Evolutionary conservation across 2,329 filamentous ascomycete genomes (phyloP).

Genomic region (Cytospora paraplurivora): DNA sequence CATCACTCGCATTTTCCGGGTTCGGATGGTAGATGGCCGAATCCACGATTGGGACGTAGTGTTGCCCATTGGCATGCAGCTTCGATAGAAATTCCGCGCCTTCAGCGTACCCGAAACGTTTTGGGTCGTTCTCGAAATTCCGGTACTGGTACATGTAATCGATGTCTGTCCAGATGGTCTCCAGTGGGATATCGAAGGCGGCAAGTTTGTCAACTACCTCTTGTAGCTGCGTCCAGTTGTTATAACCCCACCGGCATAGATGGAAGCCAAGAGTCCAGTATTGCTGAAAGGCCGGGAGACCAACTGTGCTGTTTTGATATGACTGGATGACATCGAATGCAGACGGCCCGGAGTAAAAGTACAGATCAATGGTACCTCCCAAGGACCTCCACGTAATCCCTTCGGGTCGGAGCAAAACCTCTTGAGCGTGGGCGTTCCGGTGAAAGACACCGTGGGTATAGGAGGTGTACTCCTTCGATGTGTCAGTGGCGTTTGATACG

Average conservation of each 20-base stretch:
- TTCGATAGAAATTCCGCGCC: constrained; percentile 62
- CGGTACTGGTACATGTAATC: constrained; percentile 69
- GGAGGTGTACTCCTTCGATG: constrained; percentile 59
- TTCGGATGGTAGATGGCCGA: constrained; percentile 71
- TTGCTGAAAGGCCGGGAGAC: constrained; percentile 75
- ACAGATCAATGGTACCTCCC: constrained; percentile 77
- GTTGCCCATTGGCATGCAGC: constrained; percentile 65
- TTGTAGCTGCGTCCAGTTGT: constrained; percentile 68
- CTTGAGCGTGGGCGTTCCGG: constrained; percentile 76
- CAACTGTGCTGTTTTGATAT: constrained; percentile 68
- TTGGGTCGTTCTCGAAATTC: constrained; percentile 64
- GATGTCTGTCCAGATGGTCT: constrained; percentile 75
- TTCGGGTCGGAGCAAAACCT: constrained; percentile 64
- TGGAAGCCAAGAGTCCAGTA: constrained; percentile 84
- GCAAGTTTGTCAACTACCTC: constrained; percentile 69
- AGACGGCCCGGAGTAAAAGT: constrained; percentile 74
- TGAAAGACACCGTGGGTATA: constrained; percentile 77
- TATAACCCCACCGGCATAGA: constrained; percentile 82
- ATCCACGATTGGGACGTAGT: constrained; percentile 77
- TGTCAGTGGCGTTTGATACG: constrained; percentile 55
- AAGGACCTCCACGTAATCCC: constrained; percentile 74
- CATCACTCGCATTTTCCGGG: constrained; percentile 66
- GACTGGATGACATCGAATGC: constrained; percentile 68
- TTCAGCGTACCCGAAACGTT: constrained; percentile 57
- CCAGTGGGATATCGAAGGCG: constrained; percentile 65